Base-by-base conservation (phyloP, 1,139 yeast species). In the Torulaspora pretoriensis region DNA sequence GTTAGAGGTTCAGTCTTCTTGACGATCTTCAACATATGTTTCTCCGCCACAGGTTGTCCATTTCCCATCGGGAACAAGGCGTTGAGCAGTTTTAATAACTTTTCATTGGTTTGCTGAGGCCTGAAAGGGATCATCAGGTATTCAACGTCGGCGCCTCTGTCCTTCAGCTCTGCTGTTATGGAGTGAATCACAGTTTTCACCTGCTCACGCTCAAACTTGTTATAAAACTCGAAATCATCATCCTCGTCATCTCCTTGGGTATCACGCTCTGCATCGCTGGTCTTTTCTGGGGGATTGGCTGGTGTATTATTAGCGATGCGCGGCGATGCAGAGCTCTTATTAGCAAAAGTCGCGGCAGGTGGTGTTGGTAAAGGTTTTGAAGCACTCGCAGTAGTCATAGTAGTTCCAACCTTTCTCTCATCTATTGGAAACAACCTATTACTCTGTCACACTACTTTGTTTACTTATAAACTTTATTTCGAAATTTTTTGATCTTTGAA, bases 61-160 rank as follows among this genome's bases (percentile, higher is more conserved):
- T 74, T 73, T 0, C 83, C 83, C 30, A 69, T 58, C 2, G 83
- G 81, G 47, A 82, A 78, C 1, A 82, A 64, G 8, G 66, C 61
- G 33, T 72, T 70, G 30, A 84, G 61, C 43, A 83, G 79, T 24
- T 63, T 59, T 43, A 81, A 74, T 29, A 84, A 67, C 42, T 75
- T 76, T 38, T 69, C 64, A 59, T 81, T 86, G 47, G 76, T 77
- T 43, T 80, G 76, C 52, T 77, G 76, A 1, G 87, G 81, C 45
- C 92, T 65, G 64, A 82, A 83, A 0, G 92, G 90, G 35, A 84
- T 69, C 51, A 83, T 72, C 2, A 84, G 65, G 48, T 80, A 81
- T 8, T 88, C 85, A 1, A 80, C 73, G 55, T 77, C 76, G 3
- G 81, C 67, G 1, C 71, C 71, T 41, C 51, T 68, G 17, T 64